Evolutionary conservation across 1,139 yeast genomes (phyloP), one percentile per base, ranked within the genome.

Genomic region (Fermentozyma sake): DNA sequence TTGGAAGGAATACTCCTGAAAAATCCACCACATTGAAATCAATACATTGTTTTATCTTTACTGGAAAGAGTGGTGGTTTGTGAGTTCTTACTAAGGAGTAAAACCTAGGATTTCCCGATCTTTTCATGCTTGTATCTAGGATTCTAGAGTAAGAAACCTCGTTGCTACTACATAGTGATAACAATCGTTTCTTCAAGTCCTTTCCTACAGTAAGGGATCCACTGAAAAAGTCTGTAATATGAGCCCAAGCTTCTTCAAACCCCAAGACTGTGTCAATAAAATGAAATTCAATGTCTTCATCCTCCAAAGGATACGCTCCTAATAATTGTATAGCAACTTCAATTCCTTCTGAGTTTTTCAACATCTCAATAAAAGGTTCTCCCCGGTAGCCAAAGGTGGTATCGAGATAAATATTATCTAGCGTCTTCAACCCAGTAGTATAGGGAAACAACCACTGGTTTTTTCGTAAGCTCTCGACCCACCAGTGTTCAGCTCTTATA

Each of bases 401-500:
- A 44, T 78, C 85, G 11, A 76, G 48, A 40, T 78, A 77, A 7
- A 77, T 51, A 29, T 63, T 65, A 28, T 67, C 69, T 8, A 78
- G 44, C 0, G 38, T 33, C 28, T 50, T 55, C 5, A 50, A 32
- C 0, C 68, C 63, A 2, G 50, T 37, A 2, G 61, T 50, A 34
- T 62, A 77, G 0, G 79, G 76, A 14, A 61, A 46, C 12, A 78
- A 42, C 6, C 43, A 42, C 2, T 68, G 68, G 32, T 66, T 63
- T 21, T 56, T 59, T 3, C 42, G 34, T 8, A 73, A 45, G 3
- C 57, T 37, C 7, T 60, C 52, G 2, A 64, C 47, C 70, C 76
- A 75, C 75, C 78, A 72, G 0, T 41, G 26, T 39, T 77, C 84
- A 2, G 79, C 79, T 18, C 82, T 53, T 7, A 75, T 35, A 41